Conservation (phyloP, 257 asterid species). For the Nicotiana sylvestris region DNA sequence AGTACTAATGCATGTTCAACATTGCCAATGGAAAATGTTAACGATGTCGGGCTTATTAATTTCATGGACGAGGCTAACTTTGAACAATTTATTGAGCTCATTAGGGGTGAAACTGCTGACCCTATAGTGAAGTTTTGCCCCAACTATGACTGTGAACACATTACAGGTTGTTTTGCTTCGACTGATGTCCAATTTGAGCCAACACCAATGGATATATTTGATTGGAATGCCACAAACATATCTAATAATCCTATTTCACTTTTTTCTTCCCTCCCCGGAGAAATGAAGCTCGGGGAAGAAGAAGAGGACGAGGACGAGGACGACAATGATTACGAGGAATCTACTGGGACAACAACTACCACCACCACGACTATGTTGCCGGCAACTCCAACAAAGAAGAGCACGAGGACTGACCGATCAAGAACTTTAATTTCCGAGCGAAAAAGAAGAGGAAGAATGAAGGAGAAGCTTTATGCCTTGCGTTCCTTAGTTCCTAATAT, state of each 20-base stretch:
- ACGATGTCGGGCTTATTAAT: conserved; percentile 42
- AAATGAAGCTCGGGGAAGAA: neutral
- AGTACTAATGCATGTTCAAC: neutral
- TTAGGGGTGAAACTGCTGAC: conserved; percentile 33
- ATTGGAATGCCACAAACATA: conserved; percentile 7
- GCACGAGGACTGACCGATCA: conserved; percentile 46
- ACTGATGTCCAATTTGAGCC: conserved; percentile 8
- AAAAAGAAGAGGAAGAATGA: conserved; percentile 81
- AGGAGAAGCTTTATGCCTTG: conserved; percentile 74
- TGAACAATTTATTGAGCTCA: conserved; percentile 42
- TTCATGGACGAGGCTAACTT: conserved; percentile 49
- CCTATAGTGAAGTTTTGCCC: conserved; percentile 22
- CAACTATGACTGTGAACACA: conserved; percentile 23
- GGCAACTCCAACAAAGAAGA: conserved; percentile 17
- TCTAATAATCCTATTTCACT: neutral
- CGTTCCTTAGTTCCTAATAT: conserved; percentile 25
- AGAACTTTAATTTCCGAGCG: conserved; percentile 64
- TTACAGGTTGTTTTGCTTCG: conserved; percentile 8
- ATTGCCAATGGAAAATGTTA: conserved; percentile 7
- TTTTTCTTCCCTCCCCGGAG: neutral
- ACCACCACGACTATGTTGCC: neutral
- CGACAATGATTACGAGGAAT: conserved; percentile 22
- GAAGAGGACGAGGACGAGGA: conserved; percentile 18
- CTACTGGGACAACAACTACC: neutral
- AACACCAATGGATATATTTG: neutral